Conservation (phyloP, 768 basidiomycete genomes). For the Mycena latifolia region DNA sequence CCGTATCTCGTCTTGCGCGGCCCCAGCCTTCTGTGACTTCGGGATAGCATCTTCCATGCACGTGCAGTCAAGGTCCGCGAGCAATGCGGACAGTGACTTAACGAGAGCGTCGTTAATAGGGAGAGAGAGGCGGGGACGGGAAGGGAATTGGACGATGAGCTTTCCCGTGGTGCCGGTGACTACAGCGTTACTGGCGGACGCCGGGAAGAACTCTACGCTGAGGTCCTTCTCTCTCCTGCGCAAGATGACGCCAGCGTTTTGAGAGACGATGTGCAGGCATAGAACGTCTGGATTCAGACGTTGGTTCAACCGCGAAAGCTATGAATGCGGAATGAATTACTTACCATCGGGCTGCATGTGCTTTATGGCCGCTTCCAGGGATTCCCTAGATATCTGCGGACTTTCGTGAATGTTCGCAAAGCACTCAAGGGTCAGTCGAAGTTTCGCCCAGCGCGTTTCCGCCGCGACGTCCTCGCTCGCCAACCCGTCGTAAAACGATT, state of each 20-base stretch:
- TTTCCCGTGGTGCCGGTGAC: conserved; percentile 57
- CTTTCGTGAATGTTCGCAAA: not conserved
- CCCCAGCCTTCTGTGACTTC: conserved; percentile 52
- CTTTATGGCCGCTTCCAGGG: conserved; percentile 35
- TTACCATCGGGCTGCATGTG: conserved; percentile 10
- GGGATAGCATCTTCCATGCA: conserved; percentile 50
- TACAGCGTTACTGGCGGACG: conserved; percentile 48
- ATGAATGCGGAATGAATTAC: not conserved
- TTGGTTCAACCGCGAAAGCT: no score
- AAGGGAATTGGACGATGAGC: conserved; percentile 60
- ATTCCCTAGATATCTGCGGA: not conserved
- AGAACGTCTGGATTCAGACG: conserved; percentile 56
- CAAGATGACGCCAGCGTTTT: conserved; percentile 62
- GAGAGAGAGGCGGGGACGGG: conserved; percentile 50
- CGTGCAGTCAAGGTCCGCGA: conserved; percentile 51
- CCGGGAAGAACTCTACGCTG: conserved; percentile 61
- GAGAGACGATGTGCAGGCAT: conserved; percentile 53
- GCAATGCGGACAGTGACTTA: conserved; percentile 51
- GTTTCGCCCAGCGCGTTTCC: not conserved
- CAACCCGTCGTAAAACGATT: conserved; percentile 8
- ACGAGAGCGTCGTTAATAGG: conserved; percentile 43
- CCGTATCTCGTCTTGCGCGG: conserved; percentile 49
- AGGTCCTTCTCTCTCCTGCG: conserved; percentile 44
- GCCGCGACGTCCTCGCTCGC: not conserved
- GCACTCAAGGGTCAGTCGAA: not conserved